These are phyloP conservation scores for Przewalskia tangutica DNA, from an alignment of 257 asterid species.

Conservation along the genomic window DNA sequence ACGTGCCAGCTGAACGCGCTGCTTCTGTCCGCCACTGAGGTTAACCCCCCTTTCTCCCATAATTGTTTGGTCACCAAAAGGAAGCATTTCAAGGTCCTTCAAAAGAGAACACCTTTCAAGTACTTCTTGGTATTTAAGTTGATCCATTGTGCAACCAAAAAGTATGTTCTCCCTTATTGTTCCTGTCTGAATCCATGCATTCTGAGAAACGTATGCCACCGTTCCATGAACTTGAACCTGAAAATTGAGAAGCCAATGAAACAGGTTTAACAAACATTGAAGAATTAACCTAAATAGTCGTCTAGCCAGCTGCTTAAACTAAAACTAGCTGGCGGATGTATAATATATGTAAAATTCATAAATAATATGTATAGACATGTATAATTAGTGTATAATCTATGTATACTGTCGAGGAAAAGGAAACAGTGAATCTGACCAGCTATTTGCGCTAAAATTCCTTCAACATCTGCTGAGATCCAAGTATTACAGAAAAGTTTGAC, in stretches of 20 bases:
- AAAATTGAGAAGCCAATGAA: background rate
- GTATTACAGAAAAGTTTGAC: background rate
- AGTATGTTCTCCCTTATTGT: slow-evolving; percentile 24
- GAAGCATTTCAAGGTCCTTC: slow-evolving; percentile 27
- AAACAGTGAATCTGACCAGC: too few relatives aligned
- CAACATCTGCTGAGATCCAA: background rate
- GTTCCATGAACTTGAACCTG: slow-evolving; percentile 30
- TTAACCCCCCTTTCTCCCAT: slow-evolving; percentile 40
- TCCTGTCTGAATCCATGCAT: slow-evolving; percentile 36
- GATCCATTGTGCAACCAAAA: slow-evolving; percentile 24
- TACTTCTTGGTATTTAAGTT: slow-evolving; percentile 19
- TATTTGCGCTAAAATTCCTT: too few relatives aligned
- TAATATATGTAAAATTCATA: too few relatives aligned
- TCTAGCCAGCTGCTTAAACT: too few relatives aligned
- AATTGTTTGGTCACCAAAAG: slow-evolving; percentile 20
- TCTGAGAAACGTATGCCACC: slow-evolving; percentile 30
- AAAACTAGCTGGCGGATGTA: too few relatives aligned
- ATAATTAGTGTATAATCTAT: too few relatives aligned
- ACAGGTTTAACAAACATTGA: background rate
- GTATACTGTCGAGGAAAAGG: too few relatives aligned
- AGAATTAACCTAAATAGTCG: too few relatives aligned
- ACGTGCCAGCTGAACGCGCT: slow-evolving; percentile 37
- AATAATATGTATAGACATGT: too few relatives aligned
- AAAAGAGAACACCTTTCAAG: slow-evolving; percentile 19
- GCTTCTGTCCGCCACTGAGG: slow-evolving; percentile 44